Base-by-base conservation (phyloP, 2,329 filamentous ascomycete genomes). In the Stenocarpella maydis region DNA sequence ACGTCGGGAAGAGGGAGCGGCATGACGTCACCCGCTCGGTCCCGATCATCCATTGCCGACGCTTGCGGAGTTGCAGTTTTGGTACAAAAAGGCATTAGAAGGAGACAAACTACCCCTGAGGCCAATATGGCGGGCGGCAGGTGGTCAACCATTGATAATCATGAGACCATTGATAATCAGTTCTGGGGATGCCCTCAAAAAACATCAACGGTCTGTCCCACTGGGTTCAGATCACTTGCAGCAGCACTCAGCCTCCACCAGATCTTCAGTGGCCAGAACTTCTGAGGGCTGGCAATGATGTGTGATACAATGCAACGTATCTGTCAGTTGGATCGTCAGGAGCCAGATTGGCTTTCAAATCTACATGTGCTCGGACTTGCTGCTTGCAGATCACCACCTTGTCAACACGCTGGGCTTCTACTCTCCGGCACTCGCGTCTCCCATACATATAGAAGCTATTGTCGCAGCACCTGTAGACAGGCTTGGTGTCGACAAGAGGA, bases 251-350 rank as follows among this genome's bases (percentile, higher is more conserved):
- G 41, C 43, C 58, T 63, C 58, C 41, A 49, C 8, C n/a, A 10
- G 43, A 63, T 63, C 58, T 6, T 1, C 6, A 14, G 31, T 26
- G 58, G n/a, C 58, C 28, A 63, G 58, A 49, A 63, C 58, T 17
- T 47, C 19, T 21, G 2, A 34, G 17, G 41, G 31, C n/a, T 26
- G 19, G 47, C 19, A 45, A 19, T 21, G 26, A 61, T 41, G 37
- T 24, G 26, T 21, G 26, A 61, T 41, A 24, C 39, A 10, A 1
- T 41, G 54, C 39, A 10, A 3, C 26, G 1, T 47, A 47, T 61
- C 58, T 61, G 41, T 61, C 58, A 47, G 3, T 47, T 37, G 58
- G 41, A 61, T 61, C 58, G 58, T 61, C 58, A 45, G 10, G 26
- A 26, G 39, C 5, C 12, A n/a, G 6, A 47, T 47, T 61, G 26